Conservation (phyloP, 495 filamentous ascomycete genomes). For the Aspergillus sclerotiicarbonarius region DNA sequence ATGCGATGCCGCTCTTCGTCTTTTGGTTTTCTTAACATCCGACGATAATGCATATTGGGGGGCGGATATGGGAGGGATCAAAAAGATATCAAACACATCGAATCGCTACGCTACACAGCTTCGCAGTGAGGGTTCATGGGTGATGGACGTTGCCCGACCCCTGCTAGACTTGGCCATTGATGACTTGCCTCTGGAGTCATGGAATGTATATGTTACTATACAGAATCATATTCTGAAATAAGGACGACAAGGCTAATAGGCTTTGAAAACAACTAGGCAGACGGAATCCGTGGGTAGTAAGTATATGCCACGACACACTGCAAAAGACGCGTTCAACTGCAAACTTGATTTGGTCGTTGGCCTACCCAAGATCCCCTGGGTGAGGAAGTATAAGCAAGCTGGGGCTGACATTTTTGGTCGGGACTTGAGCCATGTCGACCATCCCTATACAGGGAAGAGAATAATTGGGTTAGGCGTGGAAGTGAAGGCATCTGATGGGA, state of each 20-base stretch:
- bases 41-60: neutral
- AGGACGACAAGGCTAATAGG: neutral
- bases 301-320: slow-evolving; percentile 10
- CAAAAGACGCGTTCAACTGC: neutral
- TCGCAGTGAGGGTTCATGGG: slow-evolving; percentile 12
- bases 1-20: neutral
- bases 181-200: slow-evolving; percentile 4
- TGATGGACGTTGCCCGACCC: slow-evolving; percentile 9
- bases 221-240: neutral
- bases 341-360: slow-evolving; percentile 15
- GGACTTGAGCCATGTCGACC: slow-evolving; percentile 6
- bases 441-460: slow-evolving; percentile 5
- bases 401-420: neutral
- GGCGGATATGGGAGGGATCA: neutral
- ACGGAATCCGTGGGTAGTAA: neutral
- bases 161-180: slow-evolving; percentile 5
- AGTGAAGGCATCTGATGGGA: slow-evolving; percentile 3
- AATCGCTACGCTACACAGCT: neutral
- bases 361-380: slow-evolving; percentile 4
- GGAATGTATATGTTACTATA: slow-evolving; percentile 13
- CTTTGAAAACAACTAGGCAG: slow-evolving; percentile 4
- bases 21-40: neutral
- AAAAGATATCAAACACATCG: neutral
- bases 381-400: neutral
- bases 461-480: slow-evolving; percentile 2